These are phyloP conservation scores for Eragrostis curvula DNA, from an alignment of 176 grass and related monocot genomes.

Conservation along the genomic window DNA sequence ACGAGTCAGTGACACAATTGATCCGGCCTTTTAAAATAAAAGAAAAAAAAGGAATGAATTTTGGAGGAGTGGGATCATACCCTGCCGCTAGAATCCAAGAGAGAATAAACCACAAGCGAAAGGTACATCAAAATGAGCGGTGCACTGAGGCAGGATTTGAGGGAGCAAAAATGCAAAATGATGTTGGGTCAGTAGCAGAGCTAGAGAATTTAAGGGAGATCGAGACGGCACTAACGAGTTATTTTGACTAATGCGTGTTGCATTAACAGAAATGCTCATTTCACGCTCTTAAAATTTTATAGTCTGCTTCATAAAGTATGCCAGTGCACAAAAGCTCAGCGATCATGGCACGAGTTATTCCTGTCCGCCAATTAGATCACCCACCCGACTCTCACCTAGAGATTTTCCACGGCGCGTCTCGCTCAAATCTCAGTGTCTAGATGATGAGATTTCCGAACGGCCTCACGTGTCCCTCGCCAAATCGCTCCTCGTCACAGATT, in stretches of 20 bases:
- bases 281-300: no score
- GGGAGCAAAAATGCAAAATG: neutral
- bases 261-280: no score
- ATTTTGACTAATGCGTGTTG: no score
- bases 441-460: neutral
- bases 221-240: no score
- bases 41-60: neutral
- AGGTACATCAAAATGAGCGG: neutral
- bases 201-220: neutral
- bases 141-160: neutral
- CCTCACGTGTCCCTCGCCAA: constrained; percentile 35
- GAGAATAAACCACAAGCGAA: constrained; percentile 1
- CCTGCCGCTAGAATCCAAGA: constrained; percentile 1
- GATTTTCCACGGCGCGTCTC: neutral
- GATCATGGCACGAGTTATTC: neutral
- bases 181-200: neutral
- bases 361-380: constrained; percentile 9
- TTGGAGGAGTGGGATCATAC: constrained; percentile 13
- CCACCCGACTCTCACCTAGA: neutral
- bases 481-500: neutral
- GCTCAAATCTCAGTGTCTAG: constrained; percentile 18
- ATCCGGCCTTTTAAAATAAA: neutral
- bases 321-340: no score
- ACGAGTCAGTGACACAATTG: neutral
- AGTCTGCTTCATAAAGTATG: no score